These are phyloP conservation scores for Ormosia emarginata DNA, from an alignment of 306 rosid species.

Conservation along the genomic window DNA sequence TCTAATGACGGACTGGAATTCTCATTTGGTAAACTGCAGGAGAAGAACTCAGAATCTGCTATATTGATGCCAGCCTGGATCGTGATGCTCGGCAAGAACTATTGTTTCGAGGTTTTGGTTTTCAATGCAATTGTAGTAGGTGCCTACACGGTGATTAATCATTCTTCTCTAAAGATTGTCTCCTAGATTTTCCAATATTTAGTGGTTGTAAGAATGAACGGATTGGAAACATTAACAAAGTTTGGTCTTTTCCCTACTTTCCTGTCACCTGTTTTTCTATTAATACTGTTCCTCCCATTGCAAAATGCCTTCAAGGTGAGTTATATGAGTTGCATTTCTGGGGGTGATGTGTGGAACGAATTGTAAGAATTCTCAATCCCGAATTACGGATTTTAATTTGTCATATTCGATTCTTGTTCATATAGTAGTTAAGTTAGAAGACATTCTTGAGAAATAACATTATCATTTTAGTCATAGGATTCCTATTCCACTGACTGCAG, in stretches of 20 bases:
- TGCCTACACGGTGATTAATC: conserved; percentile 61
- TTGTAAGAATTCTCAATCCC: neutral
- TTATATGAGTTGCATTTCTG: neutral
- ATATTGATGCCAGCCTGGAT: conserved; percentile 79
- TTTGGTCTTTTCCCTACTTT: neutral
- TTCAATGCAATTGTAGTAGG: conserved; percentile 67
- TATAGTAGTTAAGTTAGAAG: neutral
- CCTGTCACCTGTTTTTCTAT: neutral
- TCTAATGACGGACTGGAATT: neutral
- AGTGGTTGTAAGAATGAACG: neutral
- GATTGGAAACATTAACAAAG: neutral
- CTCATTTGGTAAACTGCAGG: conserved; percentile 39
- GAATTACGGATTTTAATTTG: neutral
- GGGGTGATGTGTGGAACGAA: neutral
- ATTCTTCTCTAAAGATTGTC: neutral
- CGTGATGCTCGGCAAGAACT: conserved; percentile 60
- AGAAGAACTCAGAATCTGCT: conserved; percentile 94
- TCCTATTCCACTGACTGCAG: neutral
- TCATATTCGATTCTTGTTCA: neutral
- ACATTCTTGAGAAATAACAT: neutral
- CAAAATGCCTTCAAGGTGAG: neutral
- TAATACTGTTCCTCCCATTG: neutral
- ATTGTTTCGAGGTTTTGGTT: conserved; percentile 72
- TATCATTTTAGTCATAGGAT: neutral
- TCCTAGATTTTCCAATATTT: neutral